Percentiles rank a stretch among this genome's conserved stretches.
Conservation (phyloP, 225 moss, liverwort and hornwort genomes). For the Neckera pumila region DNA sequence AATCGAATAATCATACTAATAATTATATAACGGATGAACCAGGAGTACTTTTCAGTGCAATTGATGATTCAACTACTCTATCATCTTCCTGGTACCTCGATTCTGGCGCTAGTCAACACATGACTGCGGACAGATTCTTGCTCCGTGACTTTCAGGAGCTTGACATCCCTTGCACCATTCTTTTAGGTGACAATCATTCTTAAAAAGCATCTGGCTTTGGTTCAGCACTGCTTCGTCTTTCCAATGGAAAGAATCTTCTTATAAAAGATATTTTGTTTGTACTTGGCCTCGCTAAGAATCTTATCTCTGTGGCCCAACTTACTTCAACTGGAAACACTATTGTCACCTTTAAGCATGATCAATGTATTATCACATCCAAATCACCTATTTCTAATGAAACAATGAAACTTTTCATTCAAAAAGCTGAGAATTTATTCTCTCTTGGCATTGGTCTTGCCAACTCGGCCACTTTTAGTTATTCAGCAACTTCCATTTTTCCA, state of each 20-base stretch:
- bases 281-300: rapidly evolving
- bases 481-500: rapidly evolving
- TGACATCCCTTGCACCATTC: too few species aligned
- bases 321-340: not conserved
- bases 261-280: not conserved
- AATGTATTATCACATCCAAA: not conserved
- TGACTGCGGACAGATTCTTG: too few species aligned
- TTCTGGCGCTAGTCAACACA: too few species aligned
- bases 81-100: too few species aligned
- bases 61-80: rapidly evolving
- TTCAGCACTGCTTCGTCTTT: not conserved
- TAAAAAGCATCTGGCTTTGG: rapidly evolving
- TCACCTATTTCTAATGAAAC: rapidly evolving
- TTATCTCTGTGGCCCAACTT: not conserved
- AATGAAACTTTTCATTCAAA: not conserved
- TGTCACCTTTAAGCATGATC: not conserved
- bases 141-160: too few species aligned
- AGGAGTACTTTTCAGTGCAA: rapidly evolving
- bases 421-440: not conserved
- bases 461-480: not conserved
- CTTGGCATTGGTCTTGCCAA: not conserved
- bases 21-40: not conserved
- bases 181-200: not conserved
- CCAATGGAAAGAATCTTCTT: rapidly evolving
- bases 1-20: too few species aligned